A percentile compares a stretch with the other conserved stretches of the same genome.
phyloP scores from a whole-genome alignment of 1,284 basidiomycete species.

The Fomitopsis pinicola region DNA sequence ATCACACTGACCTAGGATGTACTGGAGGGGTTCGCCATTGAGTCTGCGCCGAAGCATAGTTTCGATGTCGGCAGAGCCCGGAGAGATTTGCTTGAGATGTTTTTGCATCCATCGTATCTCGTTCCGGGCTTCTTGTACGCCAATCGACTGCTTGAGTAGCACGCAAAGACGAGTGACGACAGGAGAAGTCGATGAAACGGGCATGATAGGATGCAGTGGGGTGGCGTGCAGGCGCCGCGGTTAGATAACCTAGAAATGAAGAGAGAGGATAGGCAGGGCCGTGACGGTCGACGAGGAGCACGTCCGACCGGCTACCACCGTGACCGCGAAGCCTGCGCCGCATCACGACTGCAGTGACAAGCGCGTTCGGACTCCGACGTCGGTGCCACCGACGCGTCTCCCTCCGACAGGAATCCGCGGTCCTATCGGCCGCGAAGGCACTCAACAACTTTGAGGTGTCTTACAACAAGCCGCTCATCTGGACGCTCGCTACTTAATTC shows the following conservation, averaged over 20 bases:
- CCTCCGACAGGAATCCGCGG: too few species aligned
- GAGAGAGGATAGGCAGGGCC: background rate
- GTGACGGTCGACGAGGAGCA: background rate
- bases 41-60: conserved; percentile 53
- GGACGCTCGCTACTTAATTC: too few species aligned
- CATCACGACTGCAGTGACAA: background rate
- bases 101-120: conserved; percentile 66
- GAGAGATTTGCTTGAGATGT: conserved; percentile 19
- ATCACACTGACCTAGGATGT: conserved; percentile 72
- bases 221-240: background rate
- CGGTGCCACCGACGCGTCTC: background rate
- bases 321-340: background rate
- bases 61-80: conserved; percentile 25
- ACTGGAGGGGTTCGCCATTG: conserved; percentile 81
- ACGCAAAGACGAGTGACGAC: conserved; percentile 23
- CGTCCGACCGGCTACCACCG: background rate
- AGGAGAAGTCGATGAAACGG: conserved; percentile 10
- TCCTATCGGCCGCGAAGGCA: too few species aligned
- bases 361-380: background rate
- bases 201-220: background rate
- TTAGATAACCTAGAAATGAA: too few species aligned
- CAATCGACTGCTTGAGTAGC: background rate
- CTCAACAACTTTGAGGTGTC: too few species aligned
- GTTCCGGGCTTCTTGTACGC: conserved; percentile 36
- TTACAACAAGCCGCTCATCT: too few species aligned